phyloP scores from a whole-genome alignment of 2,329 filamentous ascomycete species.

The Pseudogymnoascus sp. region DNA sequence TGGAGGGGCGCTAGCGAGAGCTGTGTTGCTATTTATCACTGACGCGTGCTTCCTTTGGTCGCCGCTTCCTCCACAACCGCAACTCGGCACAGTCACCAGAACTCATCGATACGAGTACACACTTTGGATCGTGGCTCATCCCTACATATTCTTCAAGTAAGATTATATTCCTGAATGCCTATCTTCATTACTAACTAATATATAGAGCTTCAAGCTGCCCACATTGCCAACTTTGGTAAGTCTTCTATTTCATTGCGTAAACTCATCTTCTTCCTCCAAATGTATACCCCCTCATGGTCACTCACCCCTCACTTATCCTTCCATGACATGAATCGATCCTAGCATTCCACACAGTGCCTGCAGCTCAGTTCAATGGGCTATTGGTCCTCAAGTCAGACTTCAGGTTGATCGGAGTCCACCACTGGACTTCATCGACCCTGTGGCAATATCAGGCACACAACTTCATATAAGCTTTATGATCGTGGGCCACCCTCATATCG shows the following conservation, averaged over 20 bases:
- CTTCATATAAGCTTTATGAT: background rate
- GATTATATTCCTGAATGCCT: background rate
- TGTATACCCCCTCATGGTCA: background rate
- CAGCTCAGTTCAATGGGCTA: background rate
- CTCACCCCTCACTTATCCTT: background rate
- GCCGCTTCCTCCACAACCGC: background rate
- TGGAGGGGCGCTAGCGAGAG: background rate
- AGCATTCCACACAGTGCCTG: background rate
- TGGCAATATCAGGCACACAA: background rate
- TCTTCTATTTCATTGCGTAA: background rate
- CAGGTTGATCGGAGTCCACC: background rate
- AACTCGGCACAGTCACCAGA: background rate
- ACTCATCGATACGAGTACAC: background rate
- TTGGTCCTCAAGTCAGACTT: background rate
- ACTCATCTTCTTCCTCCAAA: background rate
- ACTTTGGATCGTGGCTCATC: background rate
- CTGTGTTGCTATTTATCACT: background rate
- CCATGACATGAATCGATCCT: background rate
- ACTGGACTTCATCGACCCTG: background rate
- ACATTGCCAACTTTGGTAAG: background rate
- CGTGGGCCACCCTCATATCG: conserved; percentile 2
- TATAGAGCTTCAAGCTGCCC: background rate
- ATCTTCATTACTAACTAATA: background rate
- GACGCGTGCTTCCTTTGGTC: background rate
- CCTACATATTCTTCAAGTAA: background rate